phyloP scores from a whole-genome alignment of 129 eudicot species.

The Lactuca saligna region DNA sequence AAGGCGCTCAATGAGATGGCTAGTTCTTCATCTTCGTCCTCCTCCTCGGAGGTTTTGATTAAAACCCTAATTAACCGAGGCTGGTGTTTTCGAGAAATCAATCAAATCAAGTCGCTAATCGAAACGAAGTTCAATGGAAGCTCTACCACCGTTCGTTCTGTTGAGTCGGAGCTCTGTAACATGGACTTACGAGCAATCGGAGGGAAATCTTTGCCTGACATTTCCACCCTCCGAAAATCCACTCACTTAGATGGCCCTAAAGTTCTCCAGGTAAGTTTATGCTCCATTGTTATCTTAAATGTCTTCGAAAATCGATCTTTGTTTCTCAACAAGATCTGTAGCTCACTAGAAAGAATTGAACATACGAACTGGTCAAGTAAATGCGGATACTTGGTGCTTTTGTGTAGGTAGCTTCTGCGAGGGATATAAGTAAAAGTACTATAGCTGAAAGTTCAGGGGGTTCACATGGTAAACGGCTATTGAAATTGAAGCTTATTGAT shows the following conservation, averaged over 20 bases:
- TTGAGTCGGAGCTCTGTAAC: slow-evolving; percentile 74
- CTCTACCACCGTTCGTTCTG: slow-evolving; percentile 29
- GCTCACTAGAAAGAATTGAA: background rate
- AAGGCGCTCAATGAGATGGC: slow-evolving; percentile 39
- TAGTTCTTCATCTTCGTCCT: slow-evolving; percentile 36
- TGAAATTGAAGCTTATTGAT: slow-evolving; percentile 78
- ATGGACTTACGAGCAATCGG: slow-evolving; percentile 68
- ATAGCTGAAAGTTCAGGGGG: slow-evolving; percentile 54
- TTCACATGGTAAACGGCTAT: slow-evolving; percentile 50
- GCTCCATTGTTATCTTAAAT: background rate
- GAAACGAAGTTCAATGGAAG: slow-evolving; percentile 34
- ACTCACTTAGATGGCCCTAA: slow-evolving; percentile 63
- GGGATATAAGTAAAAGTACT: slow-evolving; percentile 69
- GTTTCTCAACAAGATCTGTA: background rate
- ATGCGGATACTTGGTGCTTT: background rate
- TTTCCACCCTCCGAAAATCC: slow-evolving; percentile 55
- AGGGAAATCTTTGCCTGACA: slow-evolving; percentile 66
- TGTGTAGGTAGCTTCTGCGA: slow-evolving; percentile 60
- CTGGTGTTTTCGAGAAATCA: slow-evolving; percentile 60
- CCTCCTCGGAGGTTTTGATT: slow-evolving; percentile 32
- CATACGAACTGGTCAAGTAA: background rate
- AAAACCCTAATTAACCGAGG: slow-evolving; percentile 53
- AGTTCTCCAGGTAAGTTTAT: slow-evolving; percentile 64
- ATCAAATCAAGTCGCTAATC: slow-evolving; percentile 46
- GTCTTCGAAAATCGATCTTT: background rate